A percentile compares a stretch with the other conserved stretches of the same genome.
Evolutionary conservation across 2,329 filamentous ascomycete genomes (phyloP).

Genomic region (Metarhizium anisopliae): DNA sequence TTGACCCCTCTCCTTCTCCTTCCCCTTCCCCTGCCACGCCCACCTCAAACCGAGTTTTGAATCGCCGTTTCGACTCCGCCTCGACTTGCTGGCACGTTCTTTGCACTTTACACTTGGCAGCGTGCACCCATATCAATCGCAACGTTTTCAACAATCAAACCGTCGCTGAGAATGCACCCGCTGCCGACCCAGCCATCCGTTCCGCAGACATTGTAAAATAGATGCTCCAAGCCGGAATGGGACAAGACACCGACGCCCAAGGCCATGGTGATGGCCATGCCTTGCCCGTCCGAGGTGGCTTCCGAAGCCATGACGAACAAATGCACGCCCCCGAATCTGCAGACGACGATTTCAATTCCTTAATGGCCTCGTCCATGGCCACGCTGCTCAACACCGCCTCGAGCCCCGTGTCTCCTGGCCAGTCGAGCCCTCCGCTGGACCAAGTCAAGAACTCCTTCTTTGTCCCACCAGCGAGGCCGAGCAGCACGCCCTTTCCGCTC

Average conservation of each 20-base stretch:
- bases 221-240: slow-evolving; percentile 5
- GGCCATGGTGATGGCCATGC: slow-evolving; percentile 3
- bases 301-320: slow-evolving; percentile 7
- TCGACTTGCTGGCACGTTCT: not conserved
- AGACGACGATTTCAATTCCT: slow-evolving; percentile 24
- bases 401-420: slow-evolving; percentile 46
- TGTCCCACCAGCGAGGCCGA: slow-evolving; percentile 36
- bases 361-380: slow-evolving; percentile 27
- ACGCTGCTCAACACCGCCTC: slow-evolving; percentile 32
- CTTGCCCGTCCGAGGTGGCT: slow-evolving; percentile 4
- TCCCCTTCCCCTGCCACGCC: not conserved
- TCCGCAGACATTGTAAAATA: not conserved
- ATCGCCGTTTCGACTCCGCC: not conserved
- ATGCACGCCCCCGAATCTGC: slow-evolving; percentile 6
- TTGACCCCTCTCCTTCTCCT: not conserved
- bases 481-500: slow-evolving; percentile 51
- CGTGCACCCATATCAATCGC: not conserved
- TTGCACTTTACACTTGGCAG: too few relatives aligned
- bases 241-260: not conserved
- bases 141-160: not conserved
- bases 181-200: not conserved
- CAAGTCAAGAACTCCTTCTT: slow-evolving; percentile 32
- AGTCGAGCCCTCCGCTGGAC: slow-evolving; percentile 41
- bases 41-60: not conserved
- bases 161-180: slow-evolving; percentile 7